Conservation (phyloP, 2,329 filamentous ascomycete genomes). For the Clathrospora elynae region DNA sequence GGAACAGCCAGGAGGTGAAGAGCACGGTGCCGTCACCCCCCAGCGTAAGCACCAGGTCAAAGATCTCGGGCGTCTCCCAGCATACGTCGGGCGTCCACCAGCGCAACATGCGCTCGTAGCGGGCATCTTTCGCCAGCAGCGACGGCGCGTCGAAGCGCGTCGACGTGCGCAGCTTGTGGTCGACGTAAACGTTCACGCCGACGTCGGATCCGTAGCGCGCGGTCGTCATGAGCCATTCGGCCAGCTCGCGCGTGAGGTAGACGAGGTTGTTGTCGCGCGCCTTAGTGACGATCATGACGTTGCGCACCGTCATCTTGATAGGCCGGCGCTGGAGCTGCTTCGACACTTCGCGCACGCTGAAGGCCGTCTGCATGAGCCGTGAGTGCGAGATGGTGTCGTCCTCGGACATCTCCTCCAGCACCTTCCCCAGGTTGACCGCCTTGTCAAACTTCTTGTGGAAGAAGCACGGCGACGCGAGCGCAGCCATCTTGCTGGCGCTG, state of each 20-base stretch:
- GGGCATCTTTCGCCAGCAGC: slow-evolving; percentile 73
- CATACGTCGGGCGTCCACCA: slow-evolving; percentile 98
- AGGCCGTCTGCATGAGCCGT: slow-evolving; percentile 91
- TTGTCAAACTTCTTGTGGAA: slow-evolving; percentile 98
- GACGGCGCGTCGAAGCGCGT: slow-evolving; percentile 82
- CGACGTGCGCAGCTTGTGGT: slow-evolving; percentile 86
- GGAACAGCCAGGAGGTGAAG: slow-evolving; percentile 91
- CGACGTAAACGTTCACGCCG: slow-evolving; percentile 98
- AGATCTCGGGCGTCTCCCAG: slow-evolving; percentile 90
- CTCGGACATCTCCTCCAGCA: slow-evolving; percentile 91
- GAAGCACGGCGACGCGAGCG: slow-evolving; percentile 91
- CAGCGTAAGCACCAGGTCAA: slow-evolving; percentile 89
- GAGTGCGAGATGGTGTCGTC: slow-evolving; percentile 91
- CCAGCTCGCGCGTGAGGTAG: slow-evolving; percentile 81
- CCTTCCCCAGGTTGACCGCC: slow-evolving; percentile 90
- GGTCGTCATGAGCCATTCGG: slow-evolving; percentile 85
- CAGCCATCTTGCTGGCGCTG: slow-evolving; percentile 59
- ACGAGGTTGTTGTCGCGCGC: slow-evolving; percentile 94
- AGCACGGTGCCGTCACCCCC: slow-evolving; percentile 86
- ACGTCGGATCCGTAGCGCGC: slow-evolving; percentile 86
- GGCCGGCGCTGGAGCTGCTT: slow-evolving; percentile 92
- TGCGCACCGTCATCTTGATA: slow-evolving; percentile 87
- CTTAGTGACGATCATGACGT: slow-evolving; percentile 98
- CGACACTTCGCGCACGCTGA: slow-evolving; percentile 90
- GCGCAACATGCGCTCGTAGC: slow-evolving; percentile 81